These are phyloP conservation scores for Russula olivacea DNA, from an alignment of 768 basidiomycete genomes.

Conservation along the genomic window DNA sequence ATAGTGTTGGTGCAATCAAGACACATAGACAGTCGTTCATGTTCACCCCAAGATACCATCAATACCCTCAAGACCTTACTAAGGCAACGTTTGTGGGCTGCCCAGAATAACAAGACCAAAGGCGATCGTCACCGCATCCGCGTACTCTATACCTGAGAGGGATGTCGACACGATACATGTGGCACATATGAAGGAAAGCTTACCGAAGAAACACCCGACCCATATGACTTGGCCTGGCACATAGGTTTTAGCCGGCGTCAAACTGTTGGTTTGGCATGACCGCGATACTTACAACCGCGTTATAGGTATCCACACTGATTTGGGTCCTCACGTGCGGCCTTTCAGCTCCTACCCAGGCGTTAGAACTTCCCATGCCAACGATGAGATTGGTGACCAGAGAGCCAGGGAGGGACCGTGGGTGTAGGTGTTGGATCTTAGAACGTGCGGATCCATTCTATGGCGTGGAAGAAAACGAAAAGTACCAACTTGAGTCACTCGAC, in stretches of 20 bases:
- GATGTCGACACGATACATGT: neutral
- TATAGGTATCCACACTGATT: too few relatives aligned
- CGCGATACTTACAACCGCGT: slow-evolving; percentile 45
- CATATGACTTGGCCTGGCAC: slow-evolving; percentile 48
- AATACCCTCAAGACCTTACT: slow-evolving; percentile 39
- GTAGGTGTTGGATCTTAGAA: too few relatives aligned
- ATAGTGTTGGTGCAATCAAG: too few relatives aligned
- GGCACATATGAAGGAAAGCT: neutral
- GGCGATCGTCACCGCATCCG: slow-evolving; percentile 50
- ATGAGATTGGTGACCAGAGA: too few relatives aligned
- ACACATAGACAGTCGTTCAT: too few relatives aligned
- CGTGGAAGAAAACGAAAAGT: too few relatives aligned
- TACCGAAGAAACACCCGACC: slow-evolving; percentile 55
- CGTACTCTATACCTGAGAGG: slow-evolving; percentile 30
- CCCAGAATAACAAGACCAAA: slow-evolving; percentile 38
- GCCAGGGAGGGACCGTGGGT: too few relatives aligned
- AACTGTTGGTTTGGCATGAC: neutral
- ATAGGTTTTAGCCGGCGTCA: neutral
- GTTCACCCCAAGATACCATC: slow-evolving; percentile 69
- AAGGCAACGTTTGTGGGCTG: slow-evolving; percentile 60
- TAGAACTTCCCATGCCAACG: too few relatives aligned
- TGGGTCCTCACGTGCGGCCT: too few relatives aligned
- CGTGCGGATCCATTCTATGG: too few relatives aligned
- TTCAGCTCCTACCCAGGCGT: too few relatives aligned
- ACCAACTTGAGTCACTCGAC: too few relatives aligned